Evolutionary conservation across 2,329 filamentous ascomycete genomes (phyloP), one percentile per base, ranked within the genome.

Genomic region (Sordariomycetes sp.): DNA sequence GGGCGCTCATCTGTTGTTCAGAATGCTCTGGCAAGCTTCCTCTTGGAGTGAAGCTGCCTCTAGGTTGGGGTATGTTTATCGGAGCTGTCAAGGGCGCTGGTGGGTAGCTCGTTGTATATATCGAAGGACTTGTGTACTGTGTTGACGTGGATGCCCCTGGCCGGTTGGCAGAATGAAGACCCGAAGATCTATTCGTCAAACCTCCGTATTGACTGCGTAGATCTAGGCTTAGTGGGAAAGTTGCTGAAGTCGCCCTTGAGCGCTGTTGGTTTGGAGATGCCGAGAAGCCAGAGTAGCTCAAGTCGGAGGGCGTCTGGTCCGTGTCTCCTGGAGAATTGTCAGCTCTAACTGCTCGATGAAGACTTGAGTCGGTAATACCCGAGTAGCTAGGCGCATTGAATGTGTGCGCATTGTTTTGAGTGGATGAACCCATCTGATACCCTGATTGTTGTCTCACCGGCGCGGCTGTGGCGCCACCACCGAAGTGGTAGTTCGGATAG

Each of bases 31-130:
- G 12, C 16, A n/a, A 12, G 12, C 16, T 15, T n/a, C 7, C 12
- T n/a, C 25, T 6, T 27, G 25, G n/a, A 24, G 8, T n/a, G 6
- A 15, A 7, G 6, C 9, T 17, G 15, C 28, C 28, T 11, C 28
- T 32, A 10, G 10, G 18, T 7, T 32, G 30, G n/a, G 30, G n/a
- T 14, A 21, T 19, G 25, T 15, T 34, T 40, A 70, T 59, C 1
- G 70, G 70, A 2, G 70, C 67, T 4, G 67, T 66, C 11, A 75
- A 55, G 1, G 72, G 70, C 5, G 70, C 68, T 6, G 70, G 68
- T 2, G 70, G 61, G 43, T 70, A 74, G 42, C 66, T 67, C 4
- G 61, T 58, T 4, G 64, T 64, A 43, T 72, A 70, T 28, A 55
- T 52, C 7, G 62, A 61, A 19, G 66, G 63, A 27, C 55, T 49